Conservation (phyloP, 257 asterid species). For the Nicotiana otophora region DNA sequence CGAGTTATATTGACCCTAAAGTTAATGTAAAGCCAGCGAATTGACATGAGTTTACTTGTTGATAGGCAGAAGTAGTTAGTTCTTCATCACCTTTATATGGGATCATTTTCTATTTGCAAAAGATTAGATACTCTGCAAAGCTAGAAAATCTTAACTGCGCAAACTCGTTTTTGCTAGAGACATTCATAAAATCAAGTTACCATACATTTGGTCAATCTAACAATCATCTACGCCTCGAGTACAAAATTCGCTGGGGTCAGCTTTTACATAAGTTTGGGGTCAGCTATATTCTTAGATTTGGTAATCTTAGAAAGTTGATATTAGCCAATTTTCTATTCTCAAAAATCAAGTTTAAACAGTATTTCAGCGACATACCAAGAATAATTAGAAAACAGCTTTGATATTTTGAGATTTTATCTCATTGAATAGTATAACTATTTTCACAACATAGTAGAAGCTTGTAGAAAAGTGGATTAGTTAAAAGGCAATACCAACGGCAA, state of each 20-base stretch:
- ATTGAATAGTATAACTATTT: neutral
- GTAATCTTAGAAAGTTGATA: neutral
- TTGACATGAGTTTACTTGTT: neutral
- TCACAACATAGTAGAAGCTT: neutral
- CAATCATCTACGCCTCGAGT: neutral
- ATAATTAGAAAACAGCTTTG: neutral
- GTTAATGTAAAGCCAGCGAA: neutral
- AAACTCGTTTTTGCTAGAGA: neutral
- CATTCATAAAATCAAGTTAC: neutral
- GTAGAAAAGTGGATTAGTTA: neutral
- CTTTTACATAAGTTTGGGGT: neutral
- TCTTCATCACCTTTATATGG: slow-evolving; percentile 5
- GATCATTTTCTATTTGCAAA: neutral
- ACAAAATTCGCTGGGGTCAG: neutral
- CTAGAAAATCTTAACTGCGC: neutral
- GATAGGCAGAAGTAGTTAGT: neutral
- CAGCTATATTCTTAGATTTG: neutral
- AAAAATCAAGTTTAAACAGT: neutral
- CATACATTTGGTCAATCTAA: neutral
- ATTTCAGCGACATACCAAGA: neutral
- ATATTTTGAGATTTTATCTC: neutral
- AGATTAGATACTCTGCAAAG: neutral
- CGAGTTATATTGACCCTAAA: neutral
- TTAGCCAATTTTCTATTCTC: neutral
- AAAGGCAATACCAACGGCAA: neutral